Evolutionary conservation across 176 grass and related monocot species (phyloP).

Genomic region (Guadua angustifolia): DNA sequence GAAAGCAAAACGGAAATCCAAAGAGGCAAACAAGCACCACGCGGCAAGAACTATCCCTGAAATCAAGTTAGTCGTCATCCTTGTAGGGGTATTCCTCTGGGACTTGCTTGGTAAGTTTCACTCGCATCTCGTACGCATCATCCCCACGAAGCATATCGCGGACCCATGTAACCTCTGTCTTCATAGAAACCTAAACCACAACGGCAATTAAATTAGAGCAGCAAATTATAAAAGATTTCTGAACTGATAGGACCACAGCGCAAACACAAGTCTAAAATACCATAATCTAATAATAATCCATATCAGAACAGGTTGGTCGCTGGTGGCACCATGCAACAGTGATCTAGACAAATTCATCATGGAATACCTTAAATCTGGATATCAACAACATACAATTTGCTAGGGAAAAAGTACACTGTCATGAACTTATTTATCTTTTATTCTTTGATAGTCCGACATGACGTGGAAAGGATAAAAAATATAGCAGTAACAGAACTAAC

Average conservation of each 20-base stretch:
- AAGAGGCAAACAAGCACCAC: neutral
- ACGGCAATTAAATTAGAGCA: neutral
- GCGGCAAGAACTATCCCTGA: neutral
- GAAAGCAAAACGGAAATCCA: neutral
- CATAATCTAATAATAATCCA: neutral
- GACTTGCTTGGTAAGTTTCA: constrained; percentile 95
- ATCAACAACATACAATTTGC: neutral
- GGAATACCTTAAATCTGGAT: neutral
- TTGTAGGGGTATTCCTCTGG: constrained; percentile 99
- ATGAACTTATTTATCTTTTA: neutral
- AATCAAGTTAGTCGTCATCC: constrained; percentile 72
- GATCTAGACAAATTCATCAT: neutral
- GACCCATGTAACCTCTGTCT: constrained; percentile 95
- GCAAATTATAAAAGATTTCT: neutral
- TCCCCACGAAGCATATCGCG: constrained; percentile 93
- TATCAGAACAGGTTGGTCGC: neutral
- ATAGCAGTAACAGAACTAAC: constrained; percentile 46
- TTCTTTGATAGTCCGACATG: neutral
- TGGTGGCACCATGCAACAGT: neutral
- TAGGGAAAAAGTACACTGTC: neutral
- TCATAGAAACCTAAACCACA: constrained; percentile 80
- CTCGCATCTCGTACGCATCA: constrained; percentile 87
- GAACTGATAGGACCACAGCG: neutral
- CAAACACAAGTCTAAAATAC: neutral
- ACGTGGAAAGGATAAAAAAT: neutral